Evolutionary conservation across 768 basidiomycete species (phyloP).

Genomic region (Rhodotorula diobovata): DNA sequence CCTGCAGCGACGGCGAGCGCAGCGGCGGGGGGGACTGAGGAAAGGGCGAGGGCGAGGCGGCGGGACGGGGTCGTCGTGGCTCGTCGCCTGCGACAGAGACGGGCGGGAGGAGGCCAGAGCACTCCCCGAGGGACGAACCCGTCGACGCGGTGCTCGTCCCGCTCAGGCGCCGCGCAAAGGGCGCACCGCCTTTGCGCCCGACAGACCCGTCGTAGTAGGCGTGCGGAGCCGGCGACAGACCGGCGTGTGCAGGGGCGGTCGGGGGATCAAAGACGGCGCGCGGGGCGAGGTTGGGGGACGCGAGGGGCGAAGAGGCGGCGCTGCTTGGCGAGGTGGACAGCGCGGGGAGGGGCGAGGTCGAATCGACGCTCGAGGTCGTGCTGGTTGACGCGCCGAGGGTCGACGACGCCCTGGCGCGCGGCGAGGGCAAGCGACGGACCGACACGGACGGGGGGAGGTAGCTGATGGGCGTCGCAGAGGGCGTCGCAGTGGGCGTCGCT

Average conservation of each 20-base stretch:
- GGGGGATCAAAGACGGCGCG: too few relatives aligned
- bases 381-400: not conserved
- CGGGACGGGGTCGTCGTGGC: not conserved
- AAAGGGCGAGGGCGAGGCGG: not conserved
- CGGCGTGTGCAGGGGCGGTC: not conserved
- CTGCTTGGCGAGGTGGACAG: slow-evolving; percentile 17
- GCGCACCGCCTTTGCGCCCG: not conserved
- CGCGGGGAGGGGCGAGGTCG: not conserved
- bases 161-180: not conserved
- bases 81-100: slow-evolving; percentile 6
- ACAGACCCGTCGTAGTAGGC: not conserved
- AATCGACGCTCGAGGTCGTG: not conserved
- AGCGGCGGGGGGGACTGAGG: not conserved
- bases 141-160: slow-evolving; percentile 2
- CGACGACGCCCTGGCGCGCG: not conserved
- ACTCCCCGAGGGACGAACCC: slow-evolving; percentile 1
- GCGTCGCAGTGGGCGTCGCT: too few relatives aligned
- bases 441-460: slow-evolving; percentile 25
- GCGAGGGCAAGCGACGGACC: slow-evolving; percentile 14
- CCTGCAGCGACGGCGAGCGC: slow-evolving; percentile 3
- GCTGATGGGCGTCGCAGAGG: slow-evolving; percentile 8
- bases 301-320: slow-evolving; percentile 10
- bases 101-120: slow-evolving; percentile 5
- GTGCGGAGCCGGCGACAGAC: not conserved
- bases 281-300: slow-evolving; percentile 4